These are phyloP conservation scores for Leccinum obscurum DNA, from an alignment of 768 basidiomycete species.

Conservation along the genomic window DNA sequence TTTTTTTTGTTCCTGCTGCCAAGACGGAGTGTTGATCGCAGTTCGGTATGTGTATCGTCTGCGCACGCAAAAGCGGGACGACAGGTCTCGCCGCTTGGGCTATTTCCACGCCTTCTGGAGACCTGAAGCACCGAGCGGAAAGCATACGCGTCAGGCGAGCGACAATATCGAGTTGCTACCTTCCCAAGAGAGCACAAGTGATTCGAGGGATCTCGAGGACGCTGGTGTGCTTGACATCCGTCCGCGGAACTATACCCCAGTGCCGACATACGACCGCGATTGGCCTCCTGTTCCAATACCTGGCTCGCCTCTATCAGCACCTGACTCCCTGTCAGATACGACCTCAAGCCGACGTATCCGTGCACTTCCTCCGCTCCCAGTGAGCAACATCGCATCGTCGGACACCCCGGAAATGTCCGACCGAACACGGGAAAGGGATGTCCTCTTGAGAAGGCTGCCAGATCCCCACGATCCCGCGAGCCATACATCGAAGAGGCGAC, in stretches of 20 bases:
- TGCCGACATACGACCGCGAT: constrained; percentile 21
- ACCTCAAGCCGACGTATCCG: constrained; percentile 23
- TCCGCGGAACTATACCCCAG: constrained; percentile 14
- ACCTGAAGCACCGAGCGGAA: constrained; percentile 9
- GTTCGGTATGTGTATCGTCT: constrained; percentile 56
- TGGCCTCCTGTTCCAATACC: constrained; percentile 7
- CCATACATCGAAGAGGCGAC: not conserved
- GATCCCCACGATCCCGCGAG: constrained; percentile 5
- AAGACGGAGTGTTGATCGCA: constrained; percentile 55
- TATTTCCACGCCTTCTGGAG: constrained; percentile 31
- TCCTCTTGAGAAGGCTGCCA: not conserved
- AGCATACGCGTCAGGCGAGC: constrained; percentile 27
- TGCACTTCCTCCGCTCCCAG: constrained; percentile 33
- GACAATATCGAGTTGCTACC: constrained; percentile 32
- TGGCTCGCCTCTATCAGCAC: constrained; percentile 8
- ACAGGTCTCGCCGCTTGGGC: constrained; percentile 35
- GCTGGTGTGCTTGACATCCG: constrained; percentile 25
- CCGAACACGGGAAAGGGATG: not conserved
- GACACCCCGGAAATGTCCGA: not conserved
- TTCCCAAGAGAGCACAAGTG: constrained; percentile 11
- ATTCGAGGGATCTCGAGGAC: constrained; percentile 15
- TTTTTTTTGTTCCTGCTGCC: not conserved
- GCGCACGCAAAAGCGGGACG: constrained; percentile 47
- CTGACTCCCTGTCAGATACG: constrained; percentile 11
- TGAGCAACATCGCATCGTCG: not conserved